These are phyloP conservation scores for Colletotrichum sp. DNA, from an alignment of 2,329 filamentous ascomycete species.

Conservation along the genomic window DNA sequence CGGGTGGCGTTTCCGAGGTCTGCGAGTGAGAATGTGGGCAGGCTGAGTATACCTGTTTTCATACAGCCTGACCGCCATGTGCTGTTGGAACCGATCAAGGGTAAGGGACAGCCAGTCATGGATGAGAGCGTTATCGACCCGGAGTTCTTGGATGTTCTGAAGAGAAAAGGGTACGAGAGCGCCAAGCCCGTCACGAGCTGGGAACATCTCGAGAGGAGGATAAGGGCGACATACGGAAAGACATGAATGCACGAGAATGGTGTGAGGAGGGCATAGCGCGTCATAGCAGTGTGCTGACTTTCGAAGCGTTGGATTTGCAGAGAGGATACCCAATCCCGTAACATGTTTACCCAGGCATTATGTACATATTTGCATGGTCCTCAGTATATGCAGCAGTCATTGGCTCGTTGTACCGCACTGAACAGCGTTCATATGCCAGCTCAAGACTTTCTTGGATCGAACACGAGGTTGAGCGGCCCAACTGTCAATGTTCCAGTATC, in stretches of 20 bases:
- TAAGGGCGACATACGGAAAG: constrained; percentile 15
- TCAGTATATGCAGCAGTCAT: not conserved
- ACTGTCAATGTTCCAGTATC: constrained; percentile 15
- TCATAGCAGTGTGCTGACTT: not conserved
- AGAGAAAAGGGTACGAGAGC: constrained; percentile 13
- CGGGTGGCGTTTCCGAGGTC: constrained; percentile 73
- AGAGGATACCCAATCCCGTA: not conserved
- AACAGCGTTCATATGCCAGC: not conserved
- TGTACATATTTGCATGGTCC: not conserved
- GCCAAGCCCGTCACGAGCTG: constrained; percentile 14
- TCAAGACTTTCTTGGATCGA: not conserved
- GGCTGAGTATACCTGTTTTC: constrained; percentile 21
- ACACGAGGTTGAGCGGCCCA: constrained; percentile 6
- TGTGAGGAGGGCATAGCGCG: not conserved
- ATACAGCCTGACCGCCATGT: constrained; percentile 21
- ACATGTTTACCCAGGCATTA: not conserved
- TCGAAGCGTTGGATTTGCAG: not conserved
- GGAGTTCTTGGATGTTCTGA: constrained; percentile 17
- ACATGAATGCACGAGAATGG: not conserved
- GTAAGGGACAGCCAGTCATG: not conserved
- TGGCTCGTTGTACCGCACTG: not conserved
- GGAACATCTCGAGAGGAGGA: constrained; percentile 16
- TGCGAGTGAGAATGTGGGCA: constrained; percentile 12
- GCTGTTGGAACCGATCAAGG: constrained; percentile 7
- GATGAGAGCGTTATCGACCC: not conserved